phyloP scores from a whole-genome alignment of 345 rosid species.

The Salix arbutifolia region DNA sequence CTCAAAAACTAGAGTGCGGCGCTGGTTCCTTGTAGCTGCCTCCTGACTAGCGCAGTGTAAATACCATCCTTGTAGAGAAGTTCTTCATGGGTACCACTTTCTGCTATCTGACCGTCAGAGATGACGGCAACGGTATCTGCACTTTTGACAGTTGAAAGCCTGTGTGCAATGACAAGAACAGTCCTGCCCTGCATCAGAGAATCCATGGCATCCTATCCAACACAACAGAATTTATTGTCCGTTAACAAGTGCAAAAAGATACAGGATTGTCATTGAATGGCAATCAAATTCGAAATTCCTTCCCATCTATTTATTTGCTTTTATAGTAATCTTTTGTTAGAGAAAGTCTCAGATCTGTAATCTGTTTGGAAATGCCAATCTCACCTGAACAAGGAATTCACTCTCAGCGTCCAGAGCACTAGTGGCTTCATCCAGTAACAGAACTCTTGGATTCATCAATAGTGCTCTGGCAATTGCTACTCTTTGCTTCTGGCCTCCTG shows the following conservation, averaged over 20 bases:
- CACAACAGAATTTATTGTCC: not conserved
- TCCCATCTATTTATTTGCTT: too few species aligned
- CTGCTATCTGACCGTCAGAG: conserved; percentile 71
- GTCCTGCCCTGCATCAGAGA: conserved; percentile 91
- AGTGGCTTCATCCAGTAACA: conserved; percentile 90
- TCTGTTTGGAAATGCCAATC: not conserved
- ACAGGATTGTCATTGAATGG: too few species aligned
- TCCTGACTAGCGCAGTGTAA: conserved; percentile 64
- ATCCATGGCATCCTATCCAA: conserved; percentile 84
- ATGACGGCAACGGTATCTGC: conserved; percentile 83
- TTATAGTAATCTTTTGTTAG: too few species aligned
- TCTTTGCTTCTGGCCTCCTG: conserved; percentile 96
- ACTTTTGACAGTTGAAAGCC: conserved; percentile 80
- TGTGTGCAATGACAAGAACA: conserved; percentile 91
- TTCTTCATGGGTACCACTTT: conserved; percentile 42
- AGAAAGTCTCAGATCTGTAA: not conserved
- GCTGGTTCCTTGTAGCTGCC: conserved; percentile 53
- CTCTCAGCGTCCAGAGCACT: conserved; percentile 97
- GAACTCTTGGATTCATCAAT: conserved; percentile 78
- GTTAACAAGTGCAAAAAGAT: too few species aligned
- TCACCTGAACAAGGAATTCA: conserved; percentile 90
- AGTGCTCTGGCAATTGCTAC: conserved; percentile 90
- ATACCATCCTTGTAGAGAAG: conserved; percentile 44
- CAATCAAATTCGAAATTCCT: too few species aligned
- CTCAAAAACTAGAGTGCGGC: not conserved